A percentile compares a stretch with the other conserved stretches of the same genome.
These are phyloP conservation scores for Penicillium verhagenii DNA, from an alignment of 495 filamentous ascomycete species.

Conservation along the genomic window DNA sequence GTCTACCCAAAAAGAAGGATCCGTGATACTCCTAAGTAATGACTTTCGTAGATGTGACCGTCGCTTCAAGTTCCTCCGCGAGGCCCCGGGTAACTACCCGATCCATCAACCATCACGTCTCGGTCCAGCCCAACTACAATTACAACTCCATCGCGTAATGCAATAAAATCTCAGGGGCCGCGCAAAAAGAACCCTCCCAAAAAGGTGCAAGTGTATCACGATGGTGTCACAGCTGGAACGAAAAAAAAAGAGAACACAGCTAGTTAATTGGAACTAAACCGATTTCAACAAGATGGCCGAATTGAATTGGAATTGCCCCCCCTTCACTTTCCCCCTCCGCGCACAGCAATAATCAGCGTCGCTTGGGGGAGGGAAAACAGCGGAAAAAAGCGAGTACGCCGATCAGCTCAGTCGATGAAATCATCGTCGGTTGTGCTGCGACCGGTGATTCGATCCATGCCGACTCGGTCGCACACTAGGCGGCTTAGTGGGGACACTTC, in stretches of 20 bases:
- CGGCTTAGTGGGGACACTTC: constrained; percentile 10
- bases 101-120: too few relatives aligned
- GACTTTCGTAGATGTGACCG: neutral
- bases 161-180: neutral
- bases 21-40: neutral
- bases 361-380: neutral
- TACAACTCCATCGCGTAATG: neutral
- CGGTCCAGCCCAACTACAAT: too few relatives aligned
- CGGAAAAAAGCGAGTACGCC: neutral
- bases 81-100: neutral
- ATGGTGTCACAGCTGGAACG: neutral
- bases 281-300: too few relatives aligned
- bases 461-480: constrained; percentile 10
- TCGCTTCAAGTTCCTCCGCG: neutral
- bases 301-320: too few relatives aligned
- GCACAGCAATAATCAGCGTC: neutral
- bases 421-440: constrained; percentile 18
- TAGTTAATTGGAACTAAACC: neutral
- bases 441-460: constrained; percentile 22
- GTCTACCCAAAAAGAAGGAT: neutral
- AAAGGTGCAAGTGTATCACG: neutral
- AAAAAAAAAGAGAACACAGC: too few relatives aligned
- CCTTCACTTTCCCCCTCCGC: neutral
- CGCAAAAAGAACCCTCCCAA: too few relatives aligned
- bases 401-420: constrained; percentile 13